Evolutionary conservation across 345 rosid species (phyloP).

Genomic region (Citrus medica): DNA sequence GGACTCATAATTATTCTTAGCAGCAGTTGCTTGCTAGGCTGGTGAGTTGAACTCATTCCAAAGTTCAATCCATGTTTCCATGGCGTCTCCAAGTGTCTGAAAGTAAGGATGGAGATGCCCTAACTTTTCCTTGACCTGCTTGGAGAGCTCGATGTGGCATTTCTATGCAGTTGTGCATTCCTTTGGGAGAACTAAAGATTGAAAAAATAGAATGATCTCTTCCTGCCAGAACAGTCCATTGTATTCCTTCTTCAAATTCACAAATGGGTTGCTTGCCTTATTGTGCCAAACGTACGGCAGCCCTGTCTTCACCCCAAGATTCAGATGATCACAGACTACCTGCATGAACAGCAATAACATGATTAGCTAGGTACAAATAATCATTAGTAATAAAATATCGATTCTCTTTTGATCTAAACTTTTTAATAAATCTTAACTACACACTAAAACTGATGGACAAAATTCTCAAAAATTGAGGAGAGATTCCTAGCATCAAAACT

Average conservation of each 20-base stretch:
- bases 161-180: constrained; percentile 33
- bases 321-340: constrained; percentile 36
- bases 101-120: constrained; percentile 28
- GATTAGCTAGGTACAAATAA: no score
- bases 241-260: constrained; percentile 35
- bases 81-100: constrained; percentile 31
- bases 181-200: constrained; percentile 24
- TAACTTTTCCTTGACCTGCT: constrained; percentile 28
- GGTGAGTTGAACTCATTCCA: constrained; percentile 33
- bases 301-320: constrained; percentile 31
- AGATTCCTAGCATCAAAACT: no score
- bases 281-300: constrained; percentile 33
- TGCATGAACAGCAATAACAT: neutral
- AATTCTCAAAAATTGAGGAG: no score
- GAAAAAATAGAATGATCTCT: constrained; percentile 36
- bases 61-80: constrained; percentile 37
- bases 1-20: neutral
- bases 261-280: constrained; percentile 37
- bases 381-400: constrained; percentile 5
- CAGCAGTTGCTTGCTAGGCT: neutral
- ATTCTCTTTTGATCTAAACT: neutral
- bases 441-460: no score
- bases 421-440: no score
- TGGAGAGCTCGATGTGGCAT: constrained; percentile 29
- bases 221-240: constrained; percentile 39